Base-by-base conservation (phyloP, 768 basidiomycete genomes). In the Tricholoma sp. region DNA sequence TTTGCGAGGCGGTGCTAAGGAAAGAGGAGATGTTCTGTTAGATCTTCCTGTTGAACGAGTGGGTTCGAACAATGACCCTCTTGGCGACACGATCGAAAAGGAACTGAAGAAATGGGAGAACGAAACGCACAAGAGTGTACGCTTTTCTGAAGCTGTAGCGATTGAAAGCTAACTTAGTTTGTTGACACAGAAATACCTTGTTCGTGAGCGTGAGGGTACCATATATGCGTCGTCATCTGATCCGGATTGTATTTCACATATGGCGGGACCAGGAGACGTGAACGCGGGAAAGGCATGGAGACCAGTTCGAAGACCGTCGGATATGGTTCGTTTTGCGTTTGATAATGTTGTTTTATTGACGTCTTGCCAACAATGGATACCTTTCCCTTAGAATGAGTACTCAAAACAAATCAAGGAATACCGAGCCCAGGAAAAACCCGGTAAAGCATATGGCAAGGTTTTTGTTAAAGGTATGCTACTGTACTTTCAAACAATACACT, bases 381-480 rank as follows among this genome's bases (percentile, higher is more conserved):
- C 29, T 43, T 46, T 37, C 19, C 54, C 21, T 29, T 34, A 97
- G 94, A 91, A 98, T 69, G 93, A 98, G 74, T 93, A 95, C 69
- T 85, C 93, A 29, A 90, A 91, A 64, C 90, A 95, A 69, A 89
- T 98, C 60, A 83, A 81, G 65, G 89, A 92, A 70, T 88, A 86
- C 58, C 83, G 86, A 16, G 79, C 83, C 0, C 85, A 88, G 69
- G 88, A 91, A 41, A 88, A 87, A 59, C 75, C 81, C 11, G 88
- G 87, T 41, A 95, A 93, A 64, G 81, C 86, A 0, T 85, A 89
- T 56, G 95, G 94, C 49, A 98, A 97, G 64, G 89, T 98, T 21
- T 98, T 98, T 64, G 91, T 98, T 52, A 89, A 89, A 80, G 91
- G 94, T 87, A 59, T 57, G 79, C 69, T 22, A 7, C 10, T 16